A percentile compares a stretch with the other conserved stretches of the same genome.
Conservation (phyloP, 2,329 filamentous ascomycete species). For the Penicillium sp. region DNA sequence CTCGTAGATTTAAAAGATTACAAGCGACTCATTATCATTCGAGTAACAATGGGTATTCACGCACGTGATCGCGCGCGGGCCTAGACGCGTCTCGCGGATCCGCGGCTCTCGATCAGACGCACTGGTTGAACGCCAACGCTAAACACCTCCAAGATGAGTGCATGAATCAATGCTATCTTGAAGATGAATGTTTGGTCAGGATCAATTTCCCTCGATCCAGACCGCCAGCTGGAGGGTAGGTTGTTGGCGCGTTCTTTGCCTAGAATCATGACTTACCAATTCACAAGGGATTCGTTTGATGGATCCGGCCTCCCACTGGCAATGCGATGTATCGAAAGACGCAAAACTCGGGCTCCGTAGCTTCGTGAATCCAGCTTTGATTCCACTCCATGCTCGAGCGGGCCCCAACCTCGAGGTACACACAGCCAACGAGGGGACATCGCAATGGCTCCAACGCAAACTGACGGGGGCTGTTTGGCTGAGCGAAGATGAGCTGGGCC, state of each 20-base stretch:
- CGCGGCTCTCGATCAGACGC: neutral
- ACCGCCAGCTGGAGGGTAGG: conserved; percentile 33
- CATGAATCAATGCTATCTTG: conserved; percentile 11
- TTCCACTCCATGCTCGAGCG: conserved; percentile 41
- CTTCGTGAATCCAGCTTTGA: conserved; percentile 42
- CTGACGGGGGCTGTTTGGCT: conserved; percentile 37
- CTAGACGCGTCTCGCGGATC: conserved; percentile 15
- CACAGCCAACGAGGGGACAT: conserved; percentile 29
- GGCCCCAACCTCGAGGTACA: conserved; percentile 43
- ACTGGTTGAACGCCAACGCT: conserved; percentile 1
- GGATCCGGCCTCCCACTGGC: conserved; percentile 33
- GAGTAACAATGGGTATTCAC: too few species aligned
- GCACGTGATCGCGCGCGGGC: conserved; percentile 23
- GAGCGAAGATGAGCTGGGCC: conserved; percentile 33
- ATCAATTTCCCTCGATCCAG: conserved; percentile 28
- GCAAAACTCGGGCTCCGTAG: conserved; percentile 33
- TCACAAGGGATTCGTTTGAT: conserved; percentile 34
- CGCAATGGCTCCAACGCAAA: conserved; percentile 41
- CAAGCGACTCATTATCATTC: too few species aligned
- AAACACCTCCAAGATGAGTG: conserved; percentile 11
- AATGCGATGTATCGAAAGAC: conserved; percentile 35
- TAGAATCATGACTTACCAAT: conserved; percentile 14
- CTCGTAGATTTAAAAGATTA: neutral
- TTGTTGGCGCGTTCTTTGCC: conserved; percentile 8
- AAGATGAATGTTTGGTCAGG: conserved; percentile 43